These are phyloP conservation scores for Claviceps sp. DNA, from an alignment of 2,329 filamentous ascomycete genomes.

Conservation along the genomic window DNA sequence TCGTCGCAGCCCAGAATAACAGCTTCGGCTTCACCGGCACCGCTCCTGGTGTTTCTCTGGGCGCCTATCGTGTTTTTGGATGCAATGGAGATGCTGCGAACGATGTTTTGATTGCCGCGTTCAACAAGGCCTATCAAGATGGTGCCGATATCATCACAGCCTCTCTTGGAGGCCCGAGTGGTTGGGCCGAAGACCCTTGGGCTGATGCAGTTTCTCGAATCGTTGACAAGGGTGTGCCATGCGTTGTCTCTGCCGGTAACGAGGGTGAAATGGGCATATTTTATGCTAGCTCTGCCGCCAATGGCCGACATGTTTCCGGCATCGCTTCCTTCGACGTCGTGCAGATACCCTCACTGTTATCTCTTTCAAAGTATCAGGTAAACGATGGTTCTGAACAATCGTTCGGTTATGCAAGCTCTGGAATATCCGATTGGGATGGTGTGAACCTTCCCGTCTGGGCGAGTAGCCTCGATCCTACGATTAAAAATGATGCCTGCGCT, in stretches of 20 bases:
- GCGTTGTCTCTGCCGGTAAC: conserved; percentile 41
- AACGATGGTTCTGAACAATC: conserved; percentile 17
- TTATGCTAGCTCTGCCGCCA: conserved; percentile 34
- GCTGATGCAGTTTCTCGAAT: conserved; percentile 37
- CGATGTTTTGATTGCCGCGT: conserved; percentile 46
- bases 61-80: conserved; percentile 44
- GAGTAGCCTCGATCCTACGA: conserved; percentile 33
- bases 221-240: conserved; percentile 38
- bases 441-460: conserved; percentile 37
- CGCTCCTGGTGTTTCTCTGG: conserved; percentile 41
- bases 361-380: conserved; percentile 27
- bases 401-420: conserved; percentile 31
- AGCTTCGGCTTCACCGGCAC: conserved; percentile 42
- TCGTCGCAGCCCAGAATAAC: conserved; percentile 44
- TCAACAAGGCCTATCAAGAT: conserved; percentile 46
- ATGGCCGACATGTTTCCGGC: conserved; percentile 32
- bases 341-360: conserved; percentile 27
- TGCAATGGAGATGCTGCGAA: conserved; percentile 35
- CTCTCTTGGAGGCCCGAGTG: conserved; percentile 36
- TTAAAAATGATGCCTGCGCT: conserved; percentile 36
- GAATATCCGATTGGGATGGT: conserved; percentile 28
- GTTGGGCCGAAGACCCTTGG: conserved; percentile 40
- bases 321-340: conserved; percentile 38
- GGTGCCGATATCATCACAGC: conserved; percentile 44
- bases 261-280: conserved; percentile 32